Conservation (phyloP, 257 asterid species). For the Eustoma russellianum region DNA sequence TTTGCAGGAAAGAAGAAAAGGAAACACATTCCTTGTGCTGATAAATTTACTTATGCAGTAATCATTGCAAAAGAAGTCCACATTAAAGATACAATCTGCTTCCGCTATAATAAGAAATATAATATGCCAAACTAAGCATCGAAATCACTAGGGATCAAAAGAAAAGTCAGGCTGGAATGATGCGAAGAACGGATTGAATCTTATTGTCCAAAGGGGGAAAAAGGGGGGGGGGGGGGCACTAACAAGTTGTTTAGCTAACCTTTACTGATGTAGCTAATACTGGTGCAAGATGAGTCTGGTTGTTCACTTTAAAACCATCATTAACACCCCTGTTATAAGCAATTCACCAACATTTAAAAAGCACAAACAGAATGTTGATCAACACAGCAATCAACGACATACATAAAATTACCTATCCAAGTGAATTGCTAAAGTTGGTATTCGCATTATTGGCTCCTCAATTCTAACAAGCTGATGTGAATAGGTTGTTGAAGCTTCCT, state of each 20-base stretch:
- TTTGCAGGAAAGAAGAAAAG: too few relatives aligned
- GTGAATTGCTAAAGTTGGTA: constrained; percentile 94
- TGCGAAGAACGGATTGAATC: too few relatives aligned
- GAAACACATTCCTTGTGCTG: too few relatives aligned
- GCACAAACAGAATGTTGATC: not conserved
- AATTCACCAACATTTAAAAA: not conserved
- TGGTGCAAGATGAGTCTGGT: constrained; percentile 79
- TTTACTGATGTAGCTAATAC: constrained; percentile 84
- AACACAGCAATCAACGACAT: constrained; percentile 3
- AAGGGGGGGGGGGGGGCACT: too few relatives aligned
- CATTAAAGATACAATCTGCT: too few relatives aligned
- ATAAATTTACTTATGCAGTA: too few relatives aligned
- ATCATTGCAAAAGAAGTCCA: too few relatives aligned
- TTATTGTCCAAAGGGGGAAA: too few relatives aligned
- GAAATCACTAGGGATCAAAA: too few relatives aligned
- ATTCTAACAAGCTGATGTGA: constrained; percentile 64
- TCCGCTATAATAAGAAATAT: too few relatives aligned
- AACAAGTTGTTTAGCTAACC: constrained; percentile 27
- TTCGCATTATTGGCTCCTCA: constrained; percentile 87
- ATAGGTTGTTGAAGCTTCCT: constrained; percentile 53
- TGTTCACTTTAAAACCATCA: constrained; percentile 86
- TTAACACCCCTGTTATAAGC: constrained; percentile 57
- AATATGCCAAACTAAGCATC: too few relatives aligned
- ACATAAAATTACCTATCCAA: constrained; percentile 58
- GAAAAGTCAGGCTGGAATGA: too few relatives aligned